These are phyloP conservation scores for Paecilomyces variotii DNA, from an alignment of 2,329 filamentous ascomycete species.

Conservation along the genomic window DNA sequence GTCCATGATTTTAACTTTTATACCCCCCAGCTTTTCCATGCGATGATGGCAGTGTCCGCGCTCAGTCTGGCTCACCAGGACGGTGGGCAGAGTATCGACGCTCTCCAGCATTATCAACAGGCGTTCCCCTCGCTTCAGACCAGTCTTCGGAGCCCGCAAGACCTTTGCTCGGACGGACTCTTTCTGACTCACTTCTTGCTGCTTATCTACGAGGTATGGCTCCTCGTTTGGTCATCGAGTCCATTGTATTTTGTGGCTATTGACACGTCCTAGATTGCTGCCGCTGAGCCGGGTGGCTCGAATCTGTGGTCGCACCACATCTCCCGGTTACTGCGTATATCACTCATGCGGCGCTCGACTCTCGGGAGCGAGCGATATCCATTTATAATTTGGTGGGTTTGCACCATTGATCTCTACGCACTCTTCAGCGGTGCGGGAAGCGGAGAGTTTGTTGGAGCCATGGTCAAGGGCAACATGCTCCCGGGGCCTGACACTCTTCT, in stretches of 20 bases:
- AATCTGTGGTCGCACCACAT: slow-evolving; percentile 50
- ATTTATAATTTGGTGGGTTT: slow-evolving; percentile 48
- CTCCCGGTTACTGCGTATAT: slow-evolving; percentile 43
- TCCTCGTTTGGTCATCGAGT: background rate
- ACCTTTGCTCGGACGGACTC: slow-evolving; percentile 49
- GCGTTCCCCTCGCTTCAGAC: slow-evolving; percentile 43
- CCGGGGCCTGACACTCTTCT: slow-evolving; percentile 33
- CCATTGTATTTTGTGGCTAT: background rate
- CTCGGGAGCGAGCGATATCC: slow-evolving; percentile 39
- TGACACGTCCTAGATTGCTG: slow-evolving; percentile 32
- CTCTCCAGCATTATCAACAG: slow-evolving; percentile 48
- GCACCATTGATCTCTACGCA: slow-evolving; percentile 49
- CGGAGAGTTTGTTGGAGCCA: slow-evolving; percentile 43
- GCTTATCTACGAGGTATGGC: slow-evolving; percentile 47
- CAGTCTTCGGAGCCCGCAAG: slow-evolving; percentile 37
- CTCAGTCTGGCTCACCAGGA: slow-evolving; percentile 44
- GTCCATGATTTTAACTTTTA: slow-evolving; percentile 4
- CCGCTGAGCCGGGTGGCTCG: slow-evolving; percentile 37
- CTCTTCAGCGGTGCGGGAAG: slow-evolving; percentile 45
- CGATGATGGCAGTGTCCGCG: slow-evolving; percentile 51
- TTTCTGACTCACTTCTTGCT: slow-evolving; percentile 51
- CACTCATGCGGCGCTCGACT: slow-evolving; percentile 40
- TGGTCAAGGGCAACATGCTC: slow-evolving; percentile 42
- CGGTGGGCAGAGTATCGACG: slow-evolving; percentile 39
- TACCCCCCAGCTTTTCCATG: slow-evolving; percentile 43